phyloP scores from a whole-genome alignment of 805 yeast species.

The Debaryomyces prosopidis region DNA sequence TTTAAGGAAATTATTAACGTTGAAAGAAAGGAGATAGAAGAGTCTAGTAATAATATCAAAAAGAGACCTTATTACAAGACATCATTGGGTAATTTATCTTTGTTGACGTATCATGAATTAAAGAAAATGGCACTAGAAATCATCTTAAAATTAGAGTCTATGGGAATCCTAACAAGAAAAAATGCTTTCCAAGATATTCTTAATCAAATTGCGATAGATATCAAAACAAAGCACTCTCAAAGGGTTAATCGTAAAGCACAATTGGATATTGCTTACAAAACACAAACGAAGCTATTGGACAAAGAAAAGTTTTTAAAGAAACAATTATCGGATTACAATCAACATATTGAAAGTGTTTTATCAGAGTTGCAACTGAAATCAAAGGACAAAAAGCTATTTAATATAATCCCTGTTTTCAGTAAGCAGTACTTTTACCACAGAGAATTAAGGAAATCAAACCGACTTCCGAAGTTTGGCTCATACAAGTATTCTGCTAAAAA shows the following conservation, averaged over 20 bases:
- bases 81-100: slow-evolving; percentile 50
- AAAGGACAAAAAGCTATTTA: slow-evolving; percentile 47
- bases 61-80: slow-evolving; percentile 46
- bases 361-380: slow-evolving; percentile 45
- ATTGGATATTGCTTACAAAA: slow-evolving; percentile 39
- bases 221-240: slow-evolving; percentile 49
- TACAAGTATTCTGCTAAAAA: slow-evolving; percentile 75
- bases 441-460: slow-evolving; percentile 63
- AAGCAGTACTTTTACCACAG: slow-evolving; percentile 77
- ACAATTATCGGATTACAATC: slow-evolving; percentile 47
- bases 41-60: slow-evolving; percentile 40
- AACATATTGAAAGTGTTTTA: slow-evolving; percentile 47
- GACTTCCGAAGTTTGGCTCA: slow-evolving; percentile 74
- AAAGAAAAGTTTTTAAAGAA: slow-evolving; percentile 47
- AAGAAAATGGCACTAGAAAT: slow-evolving; percentile 75
- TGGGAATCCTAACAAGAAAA: slow-evolving; percentile 62
- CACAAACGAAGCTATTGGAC: slow-evolving; percentile 43
- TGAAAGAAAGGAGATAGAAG: slow-evolving; percentile 35
- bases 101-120: slow-evolving; percentile 65
- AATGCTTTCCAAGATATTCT: slow-evolving; percentile 77
- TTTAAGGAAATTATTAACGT: slow-evolving; percentile 55
- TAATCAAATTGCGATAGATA: slow-evolving; percentile 83
- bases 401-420: slow-evolving; percentile 56
- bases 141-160: slow-evolving; percentile 70
- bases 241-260: slow-evolving; percentile 43